Conservation (phyloP, 495 filamentous ascomycete genomes). For the Aspergillus avenaceus region DNA sequence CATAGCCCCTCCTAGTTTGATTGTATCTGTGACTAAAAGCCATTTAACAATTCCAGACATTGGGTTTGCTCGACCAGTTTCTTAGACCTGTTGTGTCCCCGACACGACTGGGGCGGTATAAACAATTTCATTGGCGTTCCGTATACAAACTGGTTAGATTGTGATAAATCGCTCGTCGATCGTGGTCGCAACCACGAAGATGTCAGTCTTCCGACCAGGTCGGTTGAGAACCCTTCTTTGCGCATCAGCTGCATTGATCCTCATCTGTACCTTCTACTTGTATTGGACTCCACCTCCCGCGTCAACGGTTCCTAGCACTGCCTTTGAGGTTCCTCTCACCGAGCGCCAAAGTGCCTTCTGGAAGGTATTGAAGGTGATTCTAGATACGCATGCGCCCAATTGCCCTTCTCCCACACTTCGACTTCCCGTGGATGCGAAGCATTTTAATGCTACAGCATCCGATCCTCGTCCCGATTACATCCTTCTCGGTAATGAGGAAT, state of each 20-base stretch:
- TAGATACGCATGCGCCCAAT: constrained; percentile 29
- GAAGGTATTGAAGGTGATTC: constrained; percentile 33
- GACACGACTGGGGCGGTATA: neutral
- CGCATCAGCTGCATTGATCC: constrained; percentile 22
- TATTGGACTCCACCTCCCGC: constrained; percentile 38
- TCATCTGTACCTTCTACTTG: constrained; percentile 36
- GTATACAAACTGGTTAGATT: neutral
- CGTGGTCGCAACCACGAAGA: constrained; percentile 4
- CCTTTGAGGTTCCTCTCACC: constrained; percentile 32
- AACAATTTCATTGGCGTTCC: neutral
- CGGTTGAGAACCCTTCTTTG: constrained; percentile 29
- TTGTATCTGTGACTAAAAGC: no score
- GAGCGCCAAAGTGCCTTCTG: constrained; percentile 40
- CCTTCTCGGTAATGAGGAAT: constrained; percentile 25
- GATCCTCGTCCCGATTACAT: constrained; percentile 33
- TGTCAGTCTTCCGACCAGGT: constrained; percentile 30
- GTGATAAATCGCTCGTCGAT: neutral
- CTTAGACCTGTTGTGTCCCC: no score
- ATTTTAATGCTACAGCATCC: constrained; percentile 32
- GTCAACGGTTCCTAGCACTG: constrained; percentile 34
- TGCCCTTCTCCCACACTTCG: constrained; percentile 26
- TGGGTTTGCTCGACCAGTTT: no score
- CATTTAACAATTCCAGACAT: no score
- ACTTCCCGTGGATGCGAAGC: constrained; percentile 15
- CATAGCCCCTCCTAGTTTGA: no score